Evolutionary conservation across 176 grass and related monocot species (phyloP).

Genomic region (Chrysopogon serrulatus): DNA sequence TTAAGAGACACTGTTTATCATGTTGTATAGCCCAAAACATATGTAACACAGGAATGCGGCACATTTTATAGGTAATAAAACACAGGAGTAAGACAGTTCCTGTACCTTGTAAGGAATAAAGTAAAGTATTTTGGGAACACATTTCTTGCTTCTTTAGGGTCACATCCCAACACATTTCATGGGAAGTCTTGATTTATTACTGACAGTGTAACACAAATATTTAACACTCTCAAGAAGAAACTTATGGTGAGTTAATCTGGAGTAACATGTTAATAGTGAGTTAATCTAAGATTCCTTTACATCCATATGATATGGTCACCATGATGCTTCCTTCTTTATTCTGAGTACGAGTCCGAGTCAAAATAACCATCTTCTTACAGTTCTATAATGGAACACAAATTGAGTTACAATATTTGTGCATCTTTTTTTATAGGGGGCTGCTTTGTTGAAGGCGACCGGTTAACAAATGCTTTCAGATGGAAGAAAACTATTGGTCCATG

Average conservation of each 20-base stretch:
- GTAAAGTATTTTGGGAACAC: not conserved
- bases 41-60: not conserved
- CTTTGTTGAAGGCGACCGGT: constrained; percentile 64
- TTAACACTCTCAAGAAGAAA: not conserved
- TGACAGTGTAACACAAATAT: not conserved
- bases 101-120: not conserved
- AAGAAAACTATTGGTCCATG: constrained; percentile 70
- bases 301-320: constrained; percentile 10
- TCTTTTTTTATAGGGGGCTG: constrained; percentile 64
- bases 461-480: constrained; percentile 87
- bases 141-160: not conserved
- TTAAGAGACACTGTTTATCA: not conserved
- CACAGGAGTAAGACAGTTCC: not conserved
- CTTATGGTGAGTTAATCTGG: not conserved
- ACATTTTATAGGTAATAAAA: no score
- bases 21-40: not conserved
- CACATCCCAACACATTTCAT: not conserved
- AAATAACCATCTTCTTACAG: no score
- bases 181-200: not conserved
- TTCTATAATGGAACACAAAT: no score
- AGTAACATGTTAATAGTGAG: not conserved
- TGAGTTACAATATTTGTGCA: no score
- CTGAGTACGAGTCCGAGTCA: no score
- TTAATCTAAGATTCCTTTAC: not conserved
- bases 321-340: not conserved